phyloP scores from a whole-genome alignment of 2,329 filamentous ascomycete genomes.

The Penicillium fuscoglaucum region DNA sequence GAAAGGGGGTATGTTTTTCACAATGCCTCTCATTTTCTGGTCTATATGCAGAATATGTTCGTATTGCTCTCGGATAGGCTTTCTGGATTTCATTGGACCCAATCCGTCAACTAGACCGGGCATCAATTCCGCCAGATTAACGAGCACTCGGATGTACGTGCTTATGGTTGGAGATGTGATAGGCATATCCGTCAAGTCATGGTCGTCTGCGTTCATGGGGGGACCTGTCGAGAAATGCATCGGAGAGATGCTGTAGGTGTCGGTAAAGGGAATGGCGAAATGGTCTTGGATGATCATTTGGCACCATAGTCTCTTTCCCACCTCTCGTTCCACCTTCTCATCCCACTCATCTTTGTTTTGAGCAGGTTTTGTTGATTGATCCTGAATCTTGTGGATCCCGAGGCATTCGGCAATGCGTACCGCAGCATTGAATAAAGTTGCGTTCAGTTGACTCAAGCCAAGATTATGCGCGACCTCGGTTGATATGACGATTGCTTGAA shows the following conservation, averaged over 20 bases:
- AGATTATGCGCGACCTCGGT: constrained; percentile 42
- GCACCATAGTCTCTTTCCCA: constrained; percentile 40
- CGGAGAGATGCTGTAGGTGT: constrained; percentile 41
- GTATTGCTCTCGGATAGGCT: constrained; percentile 39
- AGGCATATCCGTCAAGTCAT: constrained; percentile 27
- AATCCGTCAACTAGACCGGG: constrained; percentile 37
- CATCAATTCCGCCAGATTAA: constrained; percentile 38
- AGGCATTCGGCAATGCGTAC: constrained; percentile 40
- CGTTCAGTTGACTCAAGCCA: constrained; percentile 38
- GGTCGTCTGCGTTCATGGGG: constrained; percentile 40
- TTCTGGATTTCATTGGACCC: constrained; percentile 34
- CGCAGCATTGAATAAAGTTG: constrained; percentile 37
- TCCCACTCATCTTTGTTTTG: constrained; percentile 26
- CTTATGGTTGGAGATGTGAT: constrained; percentile 24
- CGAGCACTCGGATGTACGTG: constrained; percentile 33
- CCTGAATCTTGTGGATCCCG: constrained; percentile 30
- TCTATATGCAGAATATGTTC: constrained; percentile 40
- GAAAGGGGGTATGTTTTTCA: constrained; percentile 34
- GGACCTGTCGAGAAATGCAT: constrained; percentile 36
- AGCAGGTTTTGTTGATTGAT: constrained; percentile 8
- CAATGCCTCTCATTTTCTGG: constrained; percentile 36
- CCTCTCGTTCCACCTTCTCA: constrained; percentile 32
- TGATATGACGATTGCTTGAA: constrained; percentile 42
- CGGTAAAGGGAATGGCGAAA: constrained; percentile 40
- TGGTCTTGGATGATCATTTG: constrained; percentile 43